phyloP scores from a whole-genome alignment of 108 stramenopile species.

The Skeletonema potamos region DNA sequence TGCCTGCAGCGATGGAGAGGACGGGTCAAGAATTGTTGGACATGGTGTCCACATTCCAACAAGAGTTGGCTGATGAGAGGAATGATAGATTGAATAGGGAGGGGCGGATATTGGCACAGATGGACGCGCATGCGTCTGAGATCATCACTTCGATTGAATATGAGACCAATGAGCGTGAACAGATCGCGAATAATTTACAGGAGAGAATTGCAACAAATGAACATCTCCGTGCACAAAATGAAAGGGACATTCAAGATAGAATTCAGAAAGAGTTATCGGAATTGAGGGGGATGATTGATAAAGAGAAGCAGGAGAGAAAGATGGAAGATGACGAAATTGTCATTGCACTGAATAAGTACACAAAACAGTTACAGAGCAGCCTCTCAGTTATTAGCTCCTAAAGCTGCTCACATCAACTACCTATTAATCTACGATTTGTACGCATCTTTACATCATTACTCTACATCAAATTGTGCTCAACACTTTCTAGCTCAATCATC shows the following conservation, averaged over 20 bases:
- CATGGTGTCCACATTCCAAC: conserved; percentile 53
- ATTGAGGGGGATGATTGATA: conserved; percentile 64
- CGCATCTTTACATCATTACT: background rate
- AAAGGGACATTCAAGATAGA: conserved; percentile 64
- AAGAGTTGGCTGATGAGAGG: conserved; percentile 81
- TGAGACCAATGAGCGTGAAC: conserved; percentile 75
- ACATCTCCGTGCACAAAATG: conserved; percentile 55
- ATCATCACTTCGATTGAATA: conserved; percentile 62
- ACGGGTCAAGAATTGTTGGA: conserved; percentile 57
- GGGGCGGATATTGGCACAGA: conserved; percentile 85
- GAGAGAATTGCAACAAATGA: conserved; percentile 66
- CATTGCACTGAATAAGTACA: conserved; percentile 88
- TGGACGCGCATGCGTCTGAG: conserved; percentile 80
- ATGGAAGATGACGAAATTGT: conserved; percentile 89
- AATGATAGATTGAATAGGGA: conserved; percentile 79
- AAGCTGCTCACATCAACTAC: background rate
- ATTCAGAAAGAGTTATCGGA: conserved; percentile 74
- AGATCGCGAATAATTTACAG: conserved; percentile 62
- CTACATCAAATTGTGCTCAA: conserved; percentile 64
- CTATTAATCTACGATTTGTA: too few species aligned
- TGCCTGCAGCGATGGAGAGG: conserved; percentile 46
- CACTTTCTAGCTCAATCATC: conserved; percentile 50
- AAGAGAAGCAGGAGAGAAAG: conserved; percentile 78
- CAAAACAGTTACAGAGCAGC: conserved; percentile 83
- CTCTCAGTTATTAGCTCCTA: conserved; percentile 76